A percentile compares a stretch with the other conserved stretches of the same genome.
Evolutionary conservation across 345 rosid species (phyloP).

Genomic region (Trapa bicornis): DNA sequence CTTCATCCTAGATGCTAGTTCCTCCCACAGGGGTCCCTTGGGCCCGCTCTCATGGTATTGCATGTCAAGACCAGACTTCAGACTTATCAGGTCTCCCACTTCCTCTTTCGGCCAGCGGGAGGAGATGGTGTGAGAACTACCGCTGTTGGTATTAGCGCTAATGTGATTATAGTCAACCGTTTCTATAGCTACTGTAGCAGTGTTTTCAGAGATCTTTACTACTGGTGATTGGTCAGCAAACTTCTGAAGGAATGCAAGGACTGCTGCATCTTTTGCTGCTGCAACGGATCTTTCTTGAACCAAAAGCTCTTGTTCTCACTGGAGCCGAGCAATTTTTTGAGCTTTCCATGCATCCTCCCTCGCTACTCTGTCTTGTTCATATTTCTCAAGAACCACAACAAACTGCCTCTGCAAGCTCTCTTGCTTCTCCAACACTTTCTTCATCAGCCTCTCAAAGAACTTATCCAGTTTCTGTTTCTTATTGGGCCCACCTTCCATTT

Average conservation of each 20-base stretch:
- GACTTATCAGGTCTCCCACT: constrained; percentile 38
- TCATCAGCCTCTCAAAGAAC: constrained; percentile 53
- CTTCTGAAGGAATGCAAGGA: constrained; percentile 62
- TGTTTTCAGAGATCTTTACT: neutral
- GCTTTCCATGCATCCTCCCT: constrained; percentile 74
- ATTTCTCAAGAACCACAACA: constrained; percentile 58
- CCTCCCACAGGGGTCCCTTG: constrained; percentile 64
- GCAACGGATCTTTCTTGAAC: constrained; percentile 64
- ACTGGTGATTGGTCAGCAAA: constrained; percentile 28
- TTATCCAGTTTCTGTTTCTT: constrained; percentile 53
- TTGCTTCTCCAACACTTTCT: constrained; percentile 53
- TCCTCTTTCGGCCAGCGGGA: constrained; percentile 65
- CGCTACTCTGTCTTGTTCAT: constrained; percentile 47
- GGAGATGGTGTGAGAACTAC: constrained; percentile 13
- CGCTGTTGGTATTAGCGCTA: constrained; percentile 1
- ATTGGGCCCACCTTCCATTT: constrained; percentile 24
- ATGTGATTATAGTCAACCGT: neutral
- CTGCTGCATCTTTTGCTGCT: constrained; percentile 61
- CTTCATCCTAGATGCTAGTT: constrained; percentile 41
- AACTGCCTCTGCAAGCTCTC: constrained; percentile 67
- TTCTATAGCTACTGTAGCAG: constrained; percentile 5
- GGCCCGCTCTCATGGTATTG: constrained; percentile 49
- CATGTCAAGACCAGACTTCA: constrained; percentile 29
- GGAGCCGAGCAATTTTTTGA: constrained; percentile 58
- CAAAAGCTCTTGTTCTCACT: constrained; percentile 49